These are phyloP conservation scores for Hapsidospora chrysogenum DNA, from an alignment of 495 filamentous ascomycete species.

Conservation along the genomic window DNA sequence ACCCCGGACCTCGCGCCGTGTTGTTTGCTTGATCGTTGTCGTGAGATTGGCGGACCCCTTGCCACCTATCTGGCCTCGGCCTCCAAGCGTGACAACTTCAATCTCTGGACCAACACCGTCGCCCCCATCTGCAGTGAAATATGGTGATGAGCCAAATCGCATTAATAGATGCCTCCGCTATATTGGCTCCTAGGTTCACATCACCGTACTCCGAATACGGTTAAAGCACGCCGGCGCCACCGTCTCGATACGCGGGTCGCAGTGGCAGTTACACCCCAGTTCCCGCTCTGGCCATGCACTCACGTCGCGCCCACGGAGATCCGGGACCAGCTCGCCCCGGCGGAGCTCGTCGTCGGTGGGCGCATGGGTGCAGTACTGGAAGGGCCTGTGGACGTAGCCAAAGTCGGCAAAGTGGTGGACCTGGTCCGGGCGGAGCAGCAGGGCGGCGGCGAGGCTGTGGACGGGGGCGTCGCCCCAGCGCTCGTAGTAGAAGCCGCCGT, in stretches of 20 bases:
- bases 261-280: conserved; percentile 22
- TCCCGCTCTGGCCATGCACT: conserved; percentile 14
- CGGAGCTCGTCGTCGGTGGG: conserved; percentile 19
- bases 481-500: conserved; percentile 37
- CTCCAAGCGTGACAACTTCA: too few relatives aligned
- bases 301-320: conserved; percentile 11
- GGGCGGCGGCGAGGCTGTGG: conserved; percentile 30
- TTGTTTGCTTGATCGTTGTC: too few relatives aligned
- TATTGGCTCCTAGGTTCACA: too few relatives aligned
- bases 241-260: not conserved
- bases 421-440: conserved; percentile 29
- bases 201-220: not conserved
- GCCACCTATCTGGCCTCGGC: too few relatives aligned
- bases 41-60: too few relatives aligned
- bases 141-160: too few relatives aligned
- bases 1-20: too few relatives aligned
- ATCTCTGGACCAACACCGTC: too few relatives aligned
- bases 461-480: conserved; percentile 42
- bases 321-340: conserved; percentile 4
- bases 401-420: conserved; percentile 37
- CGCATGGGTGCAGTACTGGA: conserved; percentile 28
- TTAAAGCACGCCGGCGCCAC: not conserved
- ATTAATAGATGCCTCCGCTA: too few relatives aligned
- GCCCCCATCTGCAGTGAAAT: too few relatives aligned
- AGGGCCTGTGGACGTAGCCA: conserved; percentile 34